Base-by-base conservation (phyloP, 768 basidiomycete genomes). In the Termitomyces sp. region DNA sequence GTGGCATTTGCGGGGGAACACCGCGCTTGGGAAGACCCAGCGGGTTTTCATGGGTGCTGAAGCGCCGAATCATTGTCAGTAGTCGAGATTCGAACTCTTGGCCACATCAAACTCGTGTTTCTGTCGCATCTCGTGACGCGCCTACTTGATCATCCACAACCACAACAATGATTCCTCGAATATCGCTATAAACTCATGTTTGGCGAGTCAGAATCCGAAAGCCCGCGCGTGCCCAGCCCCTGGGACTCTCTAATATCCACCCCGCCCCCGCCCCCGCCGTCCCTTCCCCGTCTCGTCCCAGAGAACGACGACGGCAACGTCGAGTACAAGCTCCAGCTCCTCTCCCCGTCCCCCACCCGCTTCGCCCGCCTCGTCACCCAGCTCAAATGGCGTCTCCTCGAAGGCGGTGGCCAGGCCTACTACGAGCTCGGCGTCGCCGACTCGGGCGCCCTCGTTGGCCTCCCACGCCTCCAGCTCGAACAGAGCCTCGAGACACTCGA, bases 291-390 rank as follows among this genome's bases (percentile, higher is more conserved):
- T 48, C 82, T 93, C 8, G 82, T 85, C 5, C 89, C 91, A 1
- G 92, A 94, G 66, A 79, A 81, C 20, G 91, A 94, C 65, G 76
- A 89, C 72, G 94, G 94, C 9, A 94, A 94, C 65, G 85, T 97
- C 58, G 94, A 97, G 71, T 97, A 97, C 77, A 97, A 97, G 72
- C 82, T 96, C 34, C 92, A 94, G 69, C 85, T 96, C 22, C 81
- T 94, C 41, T 78, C 85, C 49, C 92, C 94, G 0, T 79, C 89
- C 14, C 82, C 84, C 0, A 79, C 84, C 4, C 90, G 91, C 47
- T 92, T 92, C 63, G 80, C 83, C 4, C 84, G 87, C 59, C 87
- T 98, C 22, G 90, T 94, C 55, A 98, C 95, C 0, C 95, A 98
- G 72, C 84, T 97, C 71, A 94, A 96, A 67, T 98, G 96, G 94